phyloP scores from a whole-genome alignment of 2,329 filamentous ascomycete species.

The Trichophyton benhamiae region DNA sequence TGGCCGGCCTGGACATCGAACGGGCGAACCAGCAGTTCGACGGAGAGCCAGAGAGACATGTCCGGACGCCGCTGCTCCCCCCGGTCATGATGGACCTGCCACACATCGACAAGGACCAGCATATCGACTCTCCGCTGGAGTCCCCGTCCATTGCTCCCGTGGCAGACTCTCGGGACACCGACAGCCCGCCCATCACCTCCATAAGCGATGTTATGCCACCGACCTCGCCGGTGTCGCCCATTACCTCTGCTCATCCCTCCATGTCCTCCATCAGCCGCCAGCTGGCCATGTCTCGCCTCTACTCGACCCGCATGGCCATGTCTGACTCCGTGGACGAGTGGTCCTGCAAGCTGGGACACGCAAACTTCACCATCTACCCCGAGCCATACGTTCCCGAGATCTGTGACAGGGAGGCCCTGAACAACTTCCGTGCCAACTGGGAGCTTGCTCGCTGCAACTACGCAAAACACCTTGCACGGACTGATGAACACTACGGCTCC shows the following conservation, averaged over 20 bases:
- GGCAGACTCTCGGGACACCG: constrained; percentile 28
- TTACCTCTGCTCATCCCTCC: constrained; percentile 66
- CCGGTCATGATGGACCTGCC: constrained; percentile 56
- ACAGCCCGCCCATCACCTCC: constrained; percentile 39
- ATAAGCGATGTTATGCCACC: constrained; percentile 35
- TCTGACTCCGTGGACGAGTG: constrained; percentile 61
- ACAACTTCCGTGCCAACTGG: constrained; percentile 65
- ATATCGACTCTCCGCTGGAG: constrained; percentile 67
- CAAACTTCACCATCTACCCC: constrained; percentile 80
- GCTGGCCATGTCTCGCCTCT: constrained; percentile 35
- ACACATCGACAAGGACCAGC: constrained; percentile 39
- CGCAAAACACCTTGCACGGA: constrained; percentile 76
- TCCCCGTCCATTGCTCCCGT: constrained; percentile 66
- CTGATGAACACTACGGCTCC: constrained; percentile 77
- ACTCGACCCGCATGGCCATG: constrained; percentile 47
- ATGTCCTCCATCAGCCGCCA: constrained; percentile 56
- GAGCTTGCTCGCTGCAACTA: constrained; percentile 73
- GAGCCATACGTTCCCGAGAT: constrained; percentile 61
- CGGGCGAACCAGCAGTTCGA: constrained; percentile 39
- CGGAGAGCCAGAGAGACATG: constrained; percentile 49
- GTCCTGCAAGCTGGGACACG: constrained; percentile 76
- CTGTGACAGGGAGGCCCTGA: constrained; percentile 49
- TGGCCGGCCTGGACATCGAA: constrained; percentile 41
- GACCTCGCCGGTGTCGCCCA: constrained; percentile 41
- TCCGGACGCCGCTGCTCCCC: constrained; percentile 73